Base-by-base conservation (phyloP, 2,329 filamentous ascomycete genomes). In the Claviceps citrina region DNA sequence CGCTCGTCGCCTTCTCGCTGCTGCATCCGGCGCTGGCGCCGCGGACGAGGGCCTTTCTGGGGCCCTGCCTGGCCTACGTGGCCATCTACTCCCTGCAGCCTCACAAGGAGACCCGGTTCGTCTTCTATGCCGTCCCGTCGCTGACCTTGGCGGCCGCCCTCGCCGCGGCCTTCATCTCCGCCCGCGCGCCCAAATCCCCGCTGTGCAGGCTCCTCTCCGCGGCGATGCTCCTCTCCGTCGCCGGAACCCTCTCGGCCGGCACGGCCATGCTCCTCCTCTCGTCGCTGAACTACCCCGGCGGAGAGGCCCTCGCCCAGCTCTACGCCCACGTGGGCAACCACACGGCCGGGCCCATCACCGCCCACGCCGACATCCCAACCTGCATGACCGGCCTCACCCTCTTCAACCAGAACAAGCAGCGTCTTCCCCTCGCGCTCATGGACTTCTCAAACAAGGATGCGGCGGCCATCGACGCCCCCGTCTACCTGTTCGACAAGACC, bases 61-160 rank as follows among this genome's bases (percentile, higher is more conserved):
- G 79, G 2, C 86, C 91, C 0, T 70, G 73, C 8, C 48, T 93
- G 2, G 58, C 72, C 24, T 98, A 87, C 57, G 68, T 93, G 16
- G 70, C 70, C 4, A 59, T 93, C 32, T 96, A 94, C 66, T 94
- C 85, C 46, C 51, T 85, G 38, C 81, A 94, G 45, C 87, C 89
- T 0, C 91, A 98, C 64, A 98, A 98, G 57, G 91, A 98, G 63
- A 82, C 86, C 57, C 82, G 91, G 15, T 98, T 98, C 66, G 79
- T 98, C 49, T 77, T 96, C 51, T 96, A 96, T 61, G 70, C 76
- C 39, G 69, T 93, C 19, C 91, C 91, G 0, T 70, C 80, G 0
- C 64, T 96, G 24, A 94, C 87, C 0, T 81, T 80, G 9, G 73
- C 79, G 3, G 80, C 85, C 0, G 78, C 84, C 3, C 68, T 84